phyloP scores from a whole-genome alignment of 2,329 filamentous ascomycete genomes.

The Aspergillus oerlinghausenensis region DNA sequence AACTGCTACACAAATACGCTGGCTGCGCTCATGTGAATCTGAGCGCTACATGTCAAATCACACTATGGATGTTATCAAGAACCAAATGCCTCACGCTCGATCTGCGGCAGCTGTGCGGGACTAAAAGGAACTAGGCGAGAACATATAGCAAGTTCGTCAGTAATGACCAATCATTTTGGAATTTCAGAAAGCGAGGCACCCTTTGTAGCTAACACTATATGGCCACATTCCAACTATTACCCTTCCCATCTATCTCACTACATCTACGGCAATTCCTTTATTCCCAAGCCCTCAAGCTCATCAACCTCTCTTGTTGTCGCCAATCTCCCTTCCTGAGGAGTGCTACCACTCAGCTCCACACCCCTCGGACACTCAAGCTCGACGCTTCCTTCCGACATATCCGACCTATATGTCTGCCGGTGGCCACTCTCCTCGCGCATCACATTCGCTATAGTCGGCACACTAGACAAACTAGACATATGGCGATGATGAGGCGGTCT shows the following conservation, averaged over 20 bases:
- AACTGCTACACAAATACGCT: no score
- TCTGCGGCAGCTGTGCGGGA: no score
- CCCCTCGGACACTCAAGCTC: slow-evolving; percentile 4
- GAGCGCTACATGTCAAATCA: no score
- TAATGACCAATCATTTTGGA: no score
- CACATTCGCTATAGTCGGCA: slow-evolving; percentile 3
- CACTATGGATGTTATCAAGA: no score
- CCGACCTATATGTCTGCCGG: slow-evolving; percentile 8
- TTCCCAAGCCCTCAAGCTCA: not conserved
- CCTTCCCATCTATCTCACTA: no score
- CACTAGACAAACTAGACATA: slow-evolving; percentile 9
- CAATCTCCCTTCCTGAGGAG: not conserved
- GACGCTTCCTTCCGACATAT: slow-evolving; percentile 7
- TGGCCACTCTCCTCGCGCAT: not conserved
- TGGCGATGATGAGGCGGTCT: slow-evolving; percentile 8
- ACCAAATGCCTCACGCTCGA: no score
- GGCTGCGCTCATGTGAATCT: no score
- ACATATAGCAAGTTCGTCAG: no score
- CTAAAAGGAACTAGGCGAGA: no score
- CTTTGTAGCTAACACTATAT: not conserved
- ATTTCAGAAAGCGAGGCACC: no score
- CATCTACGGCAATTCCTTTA: not conserved
- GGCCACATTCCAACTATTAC: no score
- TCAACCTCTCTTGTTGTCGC: not conserved
- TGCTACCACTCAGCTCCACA: not conserved